Conservation (phyloP, 2,329 filamentous ascomycete genomes). For the Beauveria australis region DNA sequence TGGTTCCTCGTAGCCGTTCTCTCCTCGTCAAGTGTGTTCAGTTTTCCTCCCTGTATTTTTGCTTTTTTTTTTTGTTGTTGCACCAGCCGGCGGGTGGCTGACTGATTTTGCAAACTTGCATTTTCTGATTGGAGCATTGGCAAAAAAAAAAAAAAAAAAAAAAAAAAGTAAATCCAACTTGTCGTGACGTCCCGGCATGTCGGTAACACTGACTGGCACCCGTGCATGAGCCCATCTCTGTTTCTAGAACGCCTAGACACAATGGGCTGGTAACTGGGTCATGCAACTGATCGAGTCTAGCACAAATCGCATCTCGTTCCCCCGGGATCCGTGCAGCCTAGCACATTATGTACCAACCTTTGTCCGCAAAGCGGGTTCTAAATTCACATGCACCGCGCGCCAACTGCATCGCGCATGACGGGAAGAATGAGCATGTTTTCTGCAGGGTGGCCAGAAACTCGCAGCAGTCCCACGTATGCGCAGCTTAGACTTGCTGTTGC, state of each 20-base stretch:
- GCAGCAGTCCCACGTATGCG: not conserved
- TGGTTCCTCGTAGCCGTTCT: too few relatives aligned
- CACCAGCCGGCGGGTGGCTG: too few relatives aligned
- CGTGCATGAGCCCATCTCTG: not conserved
- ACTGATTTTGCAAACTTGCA: too few relatives aligned
- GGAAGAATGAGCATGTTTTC: not conserved
- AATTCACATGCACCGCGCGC: not conserved
- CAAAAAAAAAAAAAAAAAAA: not conserved
- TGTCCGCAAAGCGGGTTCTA: not conserved
- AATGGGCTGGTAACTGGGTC: not conserved
- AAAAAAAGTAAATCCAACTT: not conserved
- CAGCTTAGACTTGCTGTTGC: not conserved
- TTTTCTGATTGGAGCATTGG: not conserved
- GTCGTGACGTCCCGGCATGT: not conserved
- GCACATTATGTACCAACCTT: not conserved
- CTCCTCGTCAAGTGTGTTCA: not conserved
- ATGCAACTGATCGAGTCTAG: conserved; percentile 3
- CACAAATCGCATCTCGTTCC: not conserved
- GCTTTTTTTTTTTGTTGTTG: not conserved
- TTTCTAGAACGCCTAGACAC: not conserved
- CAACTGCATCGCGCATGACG: not conserved
- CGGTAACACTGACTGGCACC: not conserved
- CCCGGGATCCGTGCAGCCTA: not conserved
- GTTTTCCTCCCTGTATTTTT: not conserved
- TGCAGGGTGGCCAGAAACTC: not conserved